Evolutionary conservation across 2,329 filamentous ascomycete genomes (phyloP).

Genomic region (Colletotrichum graminicola): DNA sequence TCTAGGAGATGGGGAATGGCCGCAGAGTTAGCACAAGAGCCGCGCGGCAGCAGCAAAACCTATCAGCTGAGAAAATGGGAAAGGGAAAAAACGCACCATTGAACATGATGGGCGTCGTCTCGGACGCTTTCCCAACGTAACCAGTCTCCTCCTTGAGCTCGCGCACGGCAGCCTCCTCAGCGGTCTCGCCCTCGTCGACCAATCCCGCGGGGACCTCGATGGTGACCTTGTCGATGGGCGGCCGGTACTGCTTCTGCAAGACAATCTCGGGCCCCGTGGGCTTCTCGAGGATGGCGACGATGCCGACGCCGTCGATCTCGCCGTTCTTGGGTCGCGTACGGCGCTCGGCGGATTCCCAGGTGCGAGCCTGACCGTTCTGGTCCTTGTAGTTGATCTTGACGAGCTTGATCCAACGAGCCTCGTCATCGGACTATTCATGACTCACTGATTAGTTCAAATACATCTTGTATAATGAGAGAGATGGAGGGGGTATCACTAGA

Average conservation of each 20-base stretch:
- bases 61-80: not conserved
- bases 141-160: constrained; percentile 77
- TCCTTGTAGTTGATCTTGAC: constrained; percentile 75
- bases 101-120: constrained; percentile 75
- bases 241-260: constrained; percentile 76
- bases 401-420: constrained; percentile 72
- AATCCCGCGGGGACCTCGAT: constrained; percentile 76
- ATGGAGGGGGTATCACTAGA: constrained; percentile 52
- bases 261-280: constrained; percentile 67
- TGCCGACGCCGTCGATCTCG: constrained; percentile 79
- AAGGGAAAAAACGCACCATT: constrained; percentile 57
- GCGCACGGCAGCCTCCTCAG: constrained; percentile 71
- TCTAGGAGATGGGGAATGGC: constrained; percentile 52
- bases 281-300: constrained; percentile 75
- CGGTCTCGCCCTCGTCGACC: constrained; percentile 71
- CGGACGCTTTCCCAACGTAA: constrained; percentile 67
- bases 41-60: not conserved
- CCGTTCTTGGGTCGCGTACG: constrained; percentile 71
- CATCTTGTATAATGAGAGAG: not conserved
- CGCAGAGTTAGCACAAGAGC: not conserved
- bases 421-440: constrained; percentile 57
- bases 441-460: not conserved
- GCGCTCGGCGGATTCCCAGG: constrained; percentile 81
- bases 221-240: constrained; percentile 68
- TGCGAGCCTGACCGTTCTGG: constrained; percentile 67